Conservation (phyloP, 192 early-diverging fungal species). For the Entomortierella lignicola region DNA sequence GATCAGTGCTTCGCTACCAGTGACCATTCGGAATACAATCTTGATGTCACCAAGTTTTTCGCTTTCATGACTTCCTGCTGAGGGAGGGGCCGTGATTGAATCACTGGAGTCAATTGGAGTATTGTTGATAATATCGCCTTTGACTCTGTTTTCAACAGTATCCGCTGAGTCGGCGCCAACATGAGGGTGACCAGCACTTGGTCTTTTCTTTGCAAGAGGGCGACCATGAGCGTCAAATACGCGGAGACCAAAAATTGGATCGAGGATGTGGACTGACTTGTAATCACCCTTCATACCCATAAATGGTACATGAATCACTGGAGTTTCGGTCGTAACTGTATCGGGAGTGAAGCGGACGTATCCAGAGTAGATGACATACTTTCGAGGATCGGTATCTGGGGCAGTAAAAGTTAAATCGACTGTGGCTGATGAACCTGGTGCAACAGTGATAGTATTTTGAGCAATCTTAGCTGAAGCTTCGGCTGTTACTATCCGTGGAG, state of each 20-base stretch:
- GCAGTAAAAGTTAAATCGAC: slow-evolving; percentile 53
- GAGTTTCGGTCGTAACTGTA: slow-evolving; percentile 13
- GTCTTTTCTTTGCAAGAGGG: too few species aligned
- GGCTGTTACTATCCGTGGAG: slow-evolving; percentile 15
- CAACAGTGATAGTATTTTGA: slow-evolving; percentile 35
- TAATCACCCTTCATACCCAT: slow-evolving; percentile 53
- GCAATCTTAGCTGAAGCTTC: slow-evolving; percentile 20
- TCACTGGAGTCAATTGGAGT: neutral
- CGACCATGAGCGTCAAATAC: slow-evolving; percentile 32
- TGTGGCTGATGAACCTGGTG: slow-evolving; percentile 9
- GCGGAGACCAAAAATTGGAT: slow-evolving; percentile 28
- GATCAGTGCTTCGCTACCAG: slow-evolving; percentile 30
- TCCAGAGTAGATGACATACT: slow-evolving; percentile 53
- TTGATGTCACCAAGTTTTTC: slow-evolving; percentile 15
- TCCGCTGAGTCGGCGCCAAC: neutral
- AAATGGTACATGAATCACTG: slow-evolving; percentile 43
- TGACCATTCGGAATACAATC: slow-evolving; percentile 47
- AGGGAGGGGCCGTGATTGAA: too few species aligned
- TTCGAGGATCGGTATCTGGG: slow-evolving; percentile 43
- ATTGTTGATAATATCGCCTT: neutral
- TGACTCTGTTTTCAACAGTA: neutral
- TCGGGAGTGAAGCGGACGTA: slow-evolving; percentile 35
- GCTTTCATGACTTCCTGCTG: too few species aligned
- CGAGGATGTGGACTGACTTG: slow-evolving; percentile 35
- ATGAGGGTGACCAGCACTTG: neutral